Evolutionary conservation across 2,329 filamentous ascomycete species (phyloP), one percentile per base, ranked within the genome.

Genomic region (Ceratocystis harringtonii): DNA sequence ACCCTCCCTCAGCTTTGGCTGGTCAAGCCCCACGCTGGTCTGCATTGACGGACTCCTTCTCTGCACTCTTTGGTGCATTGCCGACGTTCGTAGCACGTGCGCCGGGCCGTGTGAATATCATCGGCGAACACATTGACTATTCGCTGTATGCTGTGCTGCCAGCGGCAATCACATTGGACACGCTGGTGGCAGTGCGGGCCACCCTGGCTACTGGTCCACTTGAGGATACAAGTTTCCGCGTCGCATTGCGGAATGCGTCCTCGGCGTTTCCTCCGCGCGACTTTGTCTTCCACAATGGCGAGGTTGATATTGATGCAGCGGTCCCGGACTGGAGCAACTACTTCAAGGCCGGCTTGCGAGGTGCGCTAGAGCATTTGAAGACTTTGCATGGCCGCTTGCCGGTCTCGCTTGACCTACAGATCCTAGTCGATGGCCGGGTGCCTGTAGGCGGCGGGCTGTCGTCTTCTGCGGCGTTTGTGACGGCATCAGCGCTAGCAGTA

Each of bases 101-200:
- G 65, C 94, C 94, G 0, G 94, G 94, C 68, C 84, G 94, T 70
- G 94, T 99, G 70, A 97, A 97, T 78, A 94, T 99, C 72, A 96
- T 99, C 73, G 94, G 94, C 75, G 94, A 99, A 81, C 94, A 99
- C 78, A 96, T 99, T 72, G 94, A 99, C 78, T 99, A 99, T 78
- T 96, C 90, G 15, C 84, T 99, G 22, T 99, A 97, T 79, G 87
- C 94, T 70, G 92, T 96, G 67, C 81, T 99, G 28, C 94, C 94
- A 63, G 96, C 96, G 85, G 94, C 92, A 68, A 91, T 97, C 70
- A 90, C 89, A 5, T 89, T 90, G 68, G 94, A 99, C 75, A 87
- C 91, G 66, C 82, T 99, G 67, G 83, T 99, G 72, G 94, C 92
- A 63, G 89, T 96, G 45, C 81, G 74, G 71, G 80, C 72, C 66